phyloP scores from a whole-genome alignment of 495 filamentous ascomycete genomes.

The Penicillium salamii region DNA sequence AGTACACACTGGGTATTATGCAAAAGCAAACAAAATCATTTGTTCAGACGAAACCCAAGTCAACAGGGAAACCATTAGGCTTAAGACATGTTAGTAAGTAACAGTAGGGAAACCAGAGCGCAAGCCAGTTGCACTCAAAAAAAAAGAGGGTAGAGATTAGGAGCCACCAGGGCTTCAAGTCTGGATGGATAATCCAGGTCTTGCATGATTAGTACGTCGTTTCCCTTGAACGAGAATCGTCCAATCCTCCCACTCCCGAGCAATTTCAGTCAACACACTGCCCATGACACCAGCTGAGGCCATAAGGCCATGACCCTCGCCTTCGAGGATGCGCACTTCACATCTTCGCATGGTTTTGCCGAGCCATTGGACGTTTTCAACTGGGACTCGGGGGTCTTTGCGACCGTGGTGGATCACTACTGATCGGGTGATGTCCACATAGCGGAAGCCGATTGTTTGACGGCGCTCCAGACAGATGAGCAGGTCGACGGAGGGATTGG shows the following conservation, averaged over 20 bases:
- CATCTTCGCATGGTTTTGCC: slow-evolving; percentile 89
- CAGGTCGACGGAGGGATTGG: slow-evolving; percentile 91
- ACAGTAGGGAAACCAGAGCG: slow-evolving; percentile 5
- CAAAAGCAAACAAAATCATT: slow-evolving; percentile 20
- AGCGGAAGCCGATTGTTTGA: slow-evolving; percentile 91
- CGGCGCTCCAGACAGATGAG: slow-evolving; percentile 89
- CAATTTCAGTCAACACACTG: slow-evolving; percentile 87
- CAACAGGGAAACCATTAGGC: slow-evolving; percentile 20
- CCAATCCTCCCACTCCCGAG: slow-evolving; percentile 95
- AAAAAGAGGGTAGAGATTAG: slow-evolving; percentile 11
- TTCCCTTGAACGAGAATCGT: slow-evolving; percentile 58
- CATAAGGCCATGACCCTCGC: slow-evolving; percentile 96
- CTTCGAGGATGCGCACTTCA: slow-evolving; percentile 86
- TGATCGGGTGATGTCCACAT: slow-evolving; percentile 87
- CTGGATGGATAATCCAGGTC: slow-evolving; percentile 21
- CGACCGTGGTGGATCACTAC: slow-evolving; percentile 94
- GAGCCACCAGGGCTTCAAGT: slow-evolving; percentile 15
- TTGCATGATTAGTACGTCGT: slow-evolving; percentile 23
- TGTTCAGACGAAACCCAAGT: slow-evolving; percentile 16
- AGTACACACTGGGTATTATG: slow-evolving; percentile 28
- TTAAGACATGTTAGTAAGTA: neutral
- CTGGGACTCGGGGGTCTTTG: slow-evolving; percentile 85
- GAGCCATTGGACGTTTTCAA: slow-evolving; percentile 93
- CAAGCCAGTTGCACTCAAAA: slow-evolving; percentile 28
- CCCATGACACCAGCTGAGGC: slow-evolving; percentile 92